Conservation (phyloP, 2,329 filamentous ascomycete species). For the Parastagonospora avenae region DNA sequence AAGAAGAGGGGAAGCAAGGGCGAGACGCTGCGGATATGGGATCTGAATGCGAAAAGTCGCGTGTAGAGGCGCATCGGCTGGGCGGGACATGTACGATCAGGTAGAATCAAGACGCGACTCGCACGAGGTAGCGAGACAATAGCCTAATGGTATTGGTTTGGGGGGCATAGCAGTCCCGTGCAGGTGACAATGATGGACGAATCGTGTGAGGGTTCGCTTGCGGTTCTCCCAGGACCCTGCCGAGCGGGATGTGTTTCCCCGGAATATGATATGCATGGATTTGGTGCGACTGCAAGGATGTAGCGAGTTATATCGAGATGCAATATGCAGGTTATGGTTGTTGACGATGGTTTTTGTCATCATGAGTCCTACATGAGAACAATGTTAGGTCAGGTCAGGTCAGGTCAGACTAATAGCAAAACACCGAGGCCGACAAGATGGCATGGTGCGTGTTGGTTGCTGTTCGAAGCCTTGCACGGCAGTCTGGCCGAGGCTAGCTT, state of each 20-base stretch:
- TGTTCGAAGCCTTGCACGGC: too few relatives aligned
- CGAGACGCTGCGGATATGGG: conserved; percentile 52
- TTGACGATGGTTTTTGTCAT: background rate
- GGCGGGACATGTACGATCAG: background rate
- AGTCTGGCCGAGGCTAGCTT: too few relatives aligned
- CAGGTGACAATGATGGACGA: too few relatives aligned
- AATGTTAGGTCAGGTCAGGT: too few relatives aligned
- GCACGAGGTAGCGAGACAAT: background rate
- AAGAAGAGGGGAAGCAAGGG: conserved; percentile 51
- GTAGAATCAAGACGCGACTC: background rate
- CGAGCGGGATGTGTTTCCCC: background rate
- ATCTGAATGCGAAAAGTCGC: conserved; percentile 35
- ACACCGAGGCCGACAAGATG: background rate
- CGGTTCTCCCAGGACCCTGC: background rate
- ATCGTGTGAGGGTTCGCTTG: background rate
- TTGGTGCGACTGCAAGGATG: background rate
- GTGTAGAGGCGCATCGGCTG: conserved; percentile 1
- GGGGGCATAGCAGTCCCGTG: too few relatives aligned
- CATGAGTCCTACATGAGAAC: background rate
- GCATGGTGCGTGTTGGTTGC: too few relatives aligned
- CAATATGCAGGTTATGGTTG: too few relatives aligned
- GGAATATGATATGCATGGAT: background rate
- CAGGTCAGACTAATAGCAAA: too few relatives aligned
- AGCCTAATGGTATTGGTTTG: background rate
- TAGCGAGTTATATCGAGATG: too few relatives aligned